Evolutionary conservation across 257 asterid genomes (phyloP).

Genomic region (Avicennia marina): DNA sequence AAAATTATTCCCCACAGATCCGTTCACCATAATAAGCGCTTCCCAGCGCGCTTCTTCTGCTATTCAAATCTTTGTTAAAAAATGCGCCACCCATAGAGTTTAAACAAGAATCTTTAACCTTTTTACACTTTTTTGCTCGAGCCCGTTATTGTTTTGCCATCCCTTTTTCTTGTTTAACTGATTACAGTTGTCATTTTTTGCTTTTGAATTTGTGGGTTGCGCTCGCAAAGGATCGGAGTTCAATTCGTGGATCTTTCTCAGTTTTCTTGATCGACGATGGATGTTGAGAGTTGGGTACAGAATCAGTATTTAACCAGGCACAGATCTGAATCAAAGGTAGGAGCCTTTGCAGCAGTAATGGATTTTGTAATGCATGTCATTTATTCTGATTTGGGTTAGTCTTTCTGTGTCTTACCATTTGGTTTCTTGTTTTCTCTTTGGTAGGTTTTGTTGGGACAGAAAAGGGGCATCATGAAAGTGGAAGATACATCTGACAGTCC

Average conservation of each 20-base stretch:
- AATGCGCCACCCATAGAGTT: slow-evolving; percentile 8
- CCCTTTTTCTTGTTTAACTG: neutral
- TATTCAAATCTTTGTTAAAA: slow-evolving; percentile 21
- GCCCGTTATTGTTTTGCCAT: slow-evolving; percentile 2
- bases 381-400: neutral
- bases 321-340: slow-evolving; percentile 43
- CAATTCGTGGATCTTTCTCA: neutral
- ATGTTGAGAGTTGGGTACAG: slow-evolving; percentile 18
- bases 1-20: slow-evolving; percentile 1
- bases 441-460: slow-evolving; percentile 29
- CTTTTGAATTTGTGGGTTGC: slow-evolving; percentile 19
- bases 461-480: slow-evolving; percentile 27
- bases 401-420: neutral
- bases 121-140: neutral
- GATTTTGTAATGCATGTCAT: neutral
- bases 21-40: slow-evolving; percentile 15
- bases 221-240: neutral
- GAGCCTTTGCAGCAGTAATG: slow-evolving; percentile 1
- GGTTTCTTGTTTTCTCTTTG: slow-evolving; percentile 17
- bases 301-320: slow-evolving; percentile 12
- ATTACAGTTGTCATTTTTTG: slow-evolving; percentile 12
- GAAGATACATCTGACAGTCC: slow-evolving; percentile 29
- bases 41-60: slow-evolving; percentile 30
- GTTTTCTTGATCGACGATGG: slow-evolving; percentile 18
- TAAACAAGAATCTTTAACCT: slow-evolving; percentile 9